A percentile compares a stretch with the other conserved stretches of the same genome.
Conservation (phyloP, 208 protist species). For the Lotmaria passim region DNA sequence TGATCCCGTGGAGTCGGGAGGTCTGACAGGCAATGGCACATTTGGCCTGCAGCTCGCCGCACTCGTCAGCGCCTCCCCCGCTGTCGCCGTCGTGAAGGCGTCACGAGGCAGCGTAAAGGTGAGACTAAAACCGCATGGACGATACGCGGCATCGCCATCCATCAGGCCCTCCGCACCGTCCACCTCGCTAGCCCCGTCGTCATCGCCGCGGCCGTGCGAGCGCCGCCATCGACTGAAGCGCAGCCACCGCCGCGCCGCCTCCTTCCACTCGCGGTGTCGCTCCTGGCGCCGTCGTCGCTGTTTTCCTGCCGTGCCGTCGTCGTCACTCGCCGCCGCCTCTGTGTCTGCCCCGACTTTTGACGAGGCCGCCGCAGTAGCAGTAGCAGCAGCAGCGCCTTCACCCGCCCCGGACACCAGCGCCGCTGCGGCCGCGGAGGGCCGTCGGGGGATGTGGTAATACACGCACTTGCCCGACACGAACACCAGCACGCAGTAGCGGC, state of each 20-base stretch:
- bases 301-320: not conserved
- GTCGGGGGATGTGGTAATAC: slow-evolving; percentile 50
- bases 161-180: slow-evolving; percentile 1
- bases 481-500: slow-evolving; percentile 50
- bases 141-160: slow-evolving; percentile 5
- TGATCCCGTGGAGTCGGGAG: not conserved
- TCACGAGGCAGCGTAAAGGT: not conserved
- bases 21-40: too few relatives aligned
- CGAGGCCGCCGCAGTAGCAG: not conserved
- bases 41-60: too few relatives aligned
- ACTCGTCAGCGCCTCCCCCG: too few relatives aligned
- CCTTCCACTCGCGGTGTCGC: slow-evolving; percentile 21
- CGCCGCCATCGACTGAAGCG: slow-evolving; percentile 7
- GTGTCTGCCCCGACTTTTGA: too few relatives aligned
- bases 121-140: slow-evolving; percentile 35
- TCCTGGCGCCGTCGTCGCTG: slow-evolving; percentile 13
- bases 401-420: too few relatives aligned
- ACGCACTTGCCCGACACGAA: slow-evolving; percentile 47
- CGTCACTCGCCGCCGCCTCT: too few relatives aligned
- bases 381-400: not conserved
- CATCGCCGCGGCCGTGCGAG: slow-evolving; percentile 2
- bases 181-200: not conserved
- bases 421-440: not conserved
- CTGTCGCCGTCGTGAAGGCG: not conserved
- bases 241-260: slow-evolving; percentile 25